phyloP scores from a whole-genome alignment of 305 asterid species.

The Rubia tinctorum region DNA sequence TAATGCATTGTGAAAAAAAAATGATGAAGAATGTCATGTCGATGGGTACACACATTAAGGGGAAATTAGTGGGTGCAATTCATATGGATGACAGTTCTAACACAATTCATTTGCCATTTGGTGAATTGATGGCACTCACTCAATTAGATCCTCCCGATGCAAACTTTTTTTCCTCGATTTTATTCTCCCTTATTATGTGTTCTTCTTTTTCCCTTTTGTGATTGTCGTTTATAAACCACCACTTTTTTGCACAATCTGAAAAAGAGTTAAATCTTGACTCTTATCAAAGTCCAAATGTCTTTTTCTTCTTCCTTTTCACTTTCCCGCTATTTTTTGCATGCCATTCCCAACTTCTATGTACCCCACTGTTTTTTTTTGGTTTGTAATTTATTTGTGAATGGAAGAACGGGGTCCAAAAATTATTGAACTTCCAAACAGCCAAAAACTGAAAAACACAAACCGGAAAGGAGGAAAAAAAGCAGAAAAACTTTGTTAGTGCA shows the following conservation, averaged over 20 bases:
- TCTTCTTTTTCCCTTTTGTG: neutral
- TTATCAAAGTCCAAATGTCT: conserved; percentile 47
- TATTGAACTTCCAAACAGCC: neutral
- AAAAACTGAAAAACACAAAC: neutral
- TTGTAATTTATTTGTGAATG: neutral
- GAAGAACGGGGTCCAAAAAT: neutral
- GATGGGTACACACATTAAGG: conserved; percentile 22
- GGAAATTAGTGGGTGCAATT: conserved; percentile 42
- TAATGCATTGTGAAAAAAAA: conserved; percentile 16
- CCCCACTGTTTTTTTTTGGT: neutral
- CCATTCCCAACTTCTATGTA: conserved; percentile 19
- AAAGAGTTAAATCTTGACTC: conserved; percentile 48
- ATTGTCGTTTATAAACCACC: conserved; percentile 14
- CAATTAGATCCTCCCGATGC: conserved; percentile 28
- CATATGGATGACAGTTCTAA: conserved; percentile 60
- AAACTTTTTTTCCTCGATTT: conserved; percentile 11
- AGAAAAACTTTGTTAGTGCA: conserved; percentile 3
- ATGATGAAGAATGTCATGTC: conserved; percentile 19
- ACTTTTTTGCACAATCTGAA: conserved; percentile 35
- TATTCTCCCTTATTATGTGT: neutral
- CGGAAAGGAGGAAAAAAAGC: neutral
- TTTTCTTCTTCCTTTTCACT: conserved; percentile 32
- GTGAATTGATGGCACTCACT: conserved; percentile 32
- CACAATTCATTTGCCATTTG: conserved; percentile 20
- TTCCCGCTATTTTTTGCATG: conserved; percentile 26